Evolutionary conservation across 1,139 yeast species (phyloP).

Genomic region (Entelexis sorbosivorans): DNA sequence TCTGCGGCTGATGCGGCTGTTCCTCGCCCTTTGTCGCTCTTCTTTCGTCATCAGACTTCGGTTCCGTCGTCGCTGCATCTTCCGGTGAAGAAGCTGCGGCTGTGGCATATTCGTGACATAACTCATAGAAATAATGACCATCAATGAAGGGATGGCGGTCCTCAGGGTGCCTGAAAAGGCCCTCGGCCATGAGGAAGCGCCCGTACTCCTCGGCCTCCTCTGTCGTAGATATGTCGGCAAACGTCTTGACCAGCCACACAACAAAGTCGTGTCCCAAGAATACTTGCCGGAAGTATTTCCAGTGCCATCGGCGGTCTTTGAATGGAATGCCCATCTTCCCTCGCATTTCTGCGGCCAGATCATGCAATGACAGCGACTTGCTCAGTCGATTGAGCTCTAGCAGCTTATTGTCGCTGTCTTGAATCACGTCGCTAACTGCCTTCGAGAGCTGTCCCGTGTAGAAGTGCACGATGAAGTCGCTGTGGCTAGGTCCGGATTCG

Average conservation of each 20-base stretch:
- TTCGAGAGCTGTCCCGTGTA: conserved; percentile 78
- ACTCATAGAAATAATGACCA: conserved; percentile 82
- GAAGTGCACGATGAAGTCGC: conserved; percentile 50
- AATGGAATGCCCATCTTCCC: conserved; percentile 46
- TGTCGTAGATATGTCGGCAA: conserved; percentile 65
- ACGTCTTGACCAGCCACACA: conserved; percentile 68
- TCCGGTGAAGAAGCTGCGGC: background rate
- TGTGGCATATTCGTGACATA: conserved; percentile 43
- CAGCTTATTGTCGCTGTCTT: conserved; percentile 23
- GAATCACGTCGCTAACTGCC: conserved; percentile 40
- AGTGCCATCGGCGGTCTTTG: conserved; percentile 84
- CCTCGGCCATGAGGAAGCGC: conserved; percentile 57
- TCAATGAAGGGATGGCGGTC: conserved; percentile 73
- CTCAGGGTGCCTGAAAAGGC: conserved; percentile 70
- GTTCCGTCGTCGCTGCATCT: background rate
- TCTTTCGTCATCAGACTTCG: background rate
- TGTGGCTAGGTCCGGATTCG: conserved; percentile 41
- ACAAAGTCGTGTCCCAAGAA: conserved; percentile 81
- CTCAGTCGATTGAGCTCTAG: conserved; percentile 31
- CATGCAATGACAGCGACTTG: conserved; percentile 36
- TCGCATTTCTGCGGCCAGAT: conserved; percentile 58
- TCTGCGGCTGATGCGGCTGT: background rate
- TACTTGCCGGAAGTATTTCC: conserved; percentile 64
- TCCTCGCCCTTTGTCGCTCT: background rate
- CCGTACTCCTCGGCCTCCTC: conserved; percentile 80